Evolutionary conservation across 768 basidiomycete species (phyloP).

Genomic region (Suillus variegatus): DNA sequence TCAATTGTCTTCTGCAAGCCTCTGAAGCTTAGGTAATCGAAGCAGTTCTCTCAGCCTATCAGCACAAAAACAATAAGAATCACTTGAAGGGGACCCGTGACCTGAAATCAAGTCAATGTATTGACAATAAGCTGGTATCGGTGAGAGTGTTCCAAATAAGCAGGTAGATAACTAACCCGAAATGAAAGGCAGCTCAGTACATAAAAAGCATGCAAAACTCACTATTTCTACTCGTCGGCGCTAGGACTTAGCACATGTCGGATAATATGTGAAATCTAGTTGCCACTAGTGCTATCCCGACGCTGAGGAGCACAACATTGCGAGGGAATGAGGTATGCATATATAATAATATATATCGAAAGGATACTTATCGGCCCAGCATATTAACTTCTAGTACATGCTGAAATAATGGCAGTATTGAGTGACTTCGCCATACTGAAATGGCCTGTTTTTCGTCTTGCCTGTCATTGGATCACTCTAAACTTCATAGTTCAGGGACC

Average conservation of each 20-base stretch:
- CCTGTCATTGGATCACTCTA: background rate
- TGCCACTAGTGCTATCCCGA: background rate
- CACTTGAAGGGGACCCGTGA: background rate
- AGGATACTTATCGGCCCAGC: background rate
- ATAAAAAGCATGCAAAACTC: background rate
- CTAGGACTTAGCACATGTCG: background rate
- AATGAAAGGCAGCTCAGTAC: background rate
- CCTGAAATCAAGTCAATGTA: background rate
- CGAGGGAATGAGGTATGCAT: background rate
- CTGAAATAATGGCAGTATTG: background rate
- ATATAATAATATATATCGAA: background rate
- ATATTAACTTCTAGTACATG: background rate
- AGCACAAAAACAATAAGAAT: constrained; percentile 4
- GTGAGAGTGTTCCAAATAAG: background rate
- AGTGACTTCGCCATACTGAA: background rate
- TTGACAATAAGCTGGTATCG: constrained; percentile 7
- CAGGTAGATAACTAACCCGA: background rate
- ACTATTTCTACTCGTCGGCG: too few relatives aligned
- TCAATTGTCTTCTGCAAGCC: background rate
- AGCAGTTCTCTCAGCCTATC: background rate
- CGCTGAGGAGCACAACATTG: background rate
- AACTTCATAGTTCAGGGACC: background rate
- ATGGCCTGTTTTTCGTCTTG: too few relatives aligned
- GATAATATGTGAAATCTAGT: background rate
- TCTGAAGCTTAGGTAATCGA: background rate